A percentile compares a stretch with the other conserved stretches of the same genome.
Evolutionary conservation across 305 asterid species (phyloP).

Genomic region (Solanum hybrid): DNA sequence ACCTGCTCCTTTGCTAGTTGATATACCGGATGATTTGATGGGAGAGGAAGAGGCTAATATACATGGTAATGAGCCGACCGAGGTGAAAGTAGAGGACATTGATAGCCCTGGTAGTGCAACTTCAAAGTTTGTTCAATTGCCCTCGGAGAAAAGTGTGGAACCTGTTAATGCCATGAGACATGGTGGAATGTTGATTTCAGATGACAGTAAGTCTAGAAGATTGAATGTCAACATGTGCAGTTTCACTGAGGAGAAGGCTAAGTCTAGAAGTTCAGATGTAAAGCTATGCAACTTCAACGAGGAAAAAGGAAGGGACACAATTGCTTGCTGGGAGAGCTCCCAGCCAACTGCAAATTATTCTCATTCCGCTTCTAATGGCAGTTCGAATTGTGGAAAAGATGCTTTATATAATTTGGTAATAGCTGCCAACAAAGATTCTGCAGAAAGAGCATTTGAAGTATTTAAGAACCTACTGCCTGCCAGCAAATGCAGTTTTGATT

Average conservation of each 20-base stretch:
- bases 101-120: constrained; percentile 20
- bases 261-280: constrained; percentile 21
- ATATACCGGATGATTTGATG: not conserved
- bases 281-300: constrained; percentile 5
- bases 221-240: constrained; percentile 21
- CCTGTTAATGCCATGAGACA: constrained; percentile 21
- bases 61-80: not conserved
- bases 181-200: constrained; percentile 19
- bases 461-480: constrained; percentile 51
- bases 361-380: constrained; percentile 13
- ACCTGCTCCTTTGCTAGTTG: constrained; percentile 3
- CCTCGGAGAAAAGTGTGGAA: constrained; percentile 9
- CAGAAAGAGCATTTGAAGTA: constrained; percentile 40
- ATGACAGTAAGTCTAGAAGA: constrained; percentile 18
- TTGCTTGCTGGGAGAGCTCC: constrained; percentile 17
- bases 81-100: constrained; percentile 7
- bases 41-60: not conserved
- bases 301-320: constrained; percentile 15
- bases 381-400: constrained; percentile 16
- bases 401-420: constrained; percentile 34
- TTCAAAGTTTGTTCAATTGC: constrained; percentile 9
- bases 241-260: constrained; percentile 10
- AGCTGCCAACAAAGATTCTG: constrained; percentile 53
- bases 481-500: constrained; percentile 27
- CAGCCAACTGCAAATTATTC: constrained; percentile 17